Base-by-base conservation (phyloP, 2,329 filamentous ascomycete genomes). In the Talaromyces sp. region DNA sequence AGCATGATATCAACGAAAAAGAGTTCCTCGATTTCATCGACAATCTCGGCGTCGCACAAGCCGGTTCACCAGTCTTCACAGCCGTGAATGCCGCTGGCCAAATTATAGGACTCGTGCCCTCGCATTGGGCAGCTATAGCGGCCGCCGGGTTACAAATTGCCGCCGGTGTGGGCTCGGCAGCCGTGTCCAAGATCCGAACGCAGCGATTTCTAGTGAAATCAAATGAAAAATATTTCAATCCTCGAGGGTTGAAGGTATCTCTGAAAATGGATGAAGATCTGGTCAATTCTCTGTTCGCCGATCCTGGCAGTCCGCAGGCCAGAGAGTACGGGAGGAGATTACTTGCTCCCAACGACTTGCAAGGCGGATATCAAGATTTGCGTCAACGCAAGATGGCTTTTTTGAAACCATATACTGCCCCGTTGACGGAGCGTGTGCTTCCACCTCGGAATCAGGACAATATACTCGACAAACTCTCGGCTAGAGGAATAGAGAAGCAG, bases 21-120 rank as follows among this genome's bases (percentile, higher is more conserved):
- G 48, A 61, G 2, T 62, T 63, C 31, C 37, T 62, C n/a, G 58
- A 48, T 2, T 63, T 63, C 35, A 58, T 63, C 21, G 62, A 63
- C 54, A 61, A 53, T 9, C 40, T 62, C 1, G 22, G 25, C n/a
- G 53, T 63, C 2, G 62, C 58, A 1, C 58, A 48, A 25, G 56
- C 60, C 7, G 58, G 58, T 17, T 53, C 58, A 2, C 60, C 62
- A 3, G 43, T 59, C 6, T 53, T 63, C 41, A 36, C 56, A 45
- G 55, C 43, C 6, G 25, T 57, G 7, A 41, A 62, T 17, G 46
- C 52, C 2, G 58, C 52, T 13, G 53, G 62, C 13, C 37, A 28
- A 13, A 56, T 58, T 17, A 13, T 63, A 8, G 62, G 62, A 17
- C 50, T 57, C 5, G 58, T 62, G 5, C 62, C 62, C 3, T 28